Evolutionary conservation across 1,139 yeast genomes (phyloP), one percentile per base, ranked within the genome.

Genomic region (Protomyces inundatus): DNA sequence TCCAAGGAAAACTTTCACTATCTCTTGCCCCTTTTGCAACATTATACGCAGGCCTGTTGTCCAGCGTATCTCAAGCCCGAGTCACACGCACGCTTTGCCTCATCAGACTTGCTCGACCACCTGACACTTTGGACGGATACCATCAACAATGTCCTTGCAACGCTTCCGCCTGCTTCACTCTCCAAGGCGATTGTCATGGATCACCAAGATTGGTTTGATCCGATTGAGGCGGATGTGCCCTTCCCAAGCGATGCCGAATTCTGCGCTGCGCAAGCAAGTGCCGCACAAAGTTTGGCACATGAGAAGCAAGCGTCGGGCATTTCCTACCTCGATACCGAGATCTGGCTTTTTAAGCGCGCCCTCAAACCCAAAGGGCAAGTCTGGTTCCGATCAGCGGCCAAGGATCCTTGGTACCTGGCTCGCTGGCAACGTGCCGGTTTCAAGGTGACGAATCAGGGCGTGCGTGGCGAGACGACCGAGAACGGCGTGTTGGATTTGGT

Each of bases 141-240:
- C 63, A 79, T 88, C 70, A 84, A 84, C 72, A 90, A 87, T 70
- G 95, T 88, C 2, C 83, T 87, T 68, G 84, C 83, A 56, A 79
- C 93, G 68, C 77, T 88, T 66, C 78, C 84, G 45, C 79, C 81
- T 63, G 81, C 82, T 65, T 82, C 90, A 23, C 80, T 88, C 61
- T 84, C 90, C 7, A 85, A 86, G 70, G 93, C 93, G 35, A 82
- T 88, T 58, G 86, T 88, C 65, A 88, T 88, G 96, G 96, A 88
- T 74, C 96, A 88, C 73, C 87, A 88, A 93, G 96, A 88, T 75
- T 88, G 95, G 95, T 88, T 88, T 72, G 59, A 45, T 6, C 46
- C 62, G 2, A 58, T 58, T 12, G 23, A 48, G 16, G 12, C 51
- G 6, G 52, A 12, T 14, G 32, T 36, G n/a, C 34, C 52, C 9